Conservation (phyloP, 2,329 filamentous ascomycete genomes). For the Pseudocercospora cruenta region DNA sequence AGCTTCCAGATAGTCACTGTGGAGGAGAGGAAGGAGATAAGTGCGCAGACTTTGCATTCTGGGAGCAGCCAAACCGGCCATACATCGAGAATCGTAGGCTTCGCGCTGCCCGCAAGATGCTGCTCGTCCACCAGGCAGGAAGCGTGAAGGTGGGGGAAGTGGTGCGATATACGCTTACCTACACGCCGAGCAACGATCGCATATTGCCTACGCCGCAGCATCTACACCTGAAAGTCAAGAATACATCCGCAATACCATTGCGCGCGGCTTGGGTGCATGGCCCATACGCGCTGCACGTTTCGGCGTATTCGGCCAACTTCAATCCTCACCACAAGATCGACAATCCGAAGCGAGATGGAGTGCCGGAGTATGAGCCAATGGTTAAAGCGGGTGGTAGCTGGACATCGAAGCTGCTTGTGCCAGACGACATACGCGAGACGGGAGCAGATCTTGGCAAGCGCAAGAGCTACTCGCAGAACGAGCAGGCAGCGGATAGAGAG, state of each 20-base stretch:
- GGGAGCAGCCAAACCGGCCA: conserved; percentile 8
- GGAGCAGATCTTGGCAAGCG: conserved; percentile 49
- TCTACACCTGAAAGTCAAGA: conserved; percentile 85
- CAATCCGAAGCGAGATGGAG: conserved; percentile 60
- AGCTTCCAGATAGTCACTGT: conserved; percentile 5
- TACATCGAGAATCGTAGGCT: neutral
- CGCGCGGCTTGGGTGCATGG: conserved; percentile 96
- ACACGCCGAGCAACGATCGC: conserved; percentile 84
- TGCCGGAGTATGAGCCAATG: conserved; percentile 93
- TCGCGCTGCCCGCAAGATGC: conserved; percentile 59
- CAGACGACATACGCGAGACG: conserved; percentile 72
- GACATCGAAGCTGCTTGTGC: conserved; percentile 78
- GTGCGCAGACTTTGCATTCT: conserved; percentile 5
- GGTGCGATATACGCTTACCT: conserved; percentile 86
- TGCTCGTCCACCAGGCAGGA: conserved; percentile 87
- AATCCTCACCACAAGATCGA: conserved; percentile 79
- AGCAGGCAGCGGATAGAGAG: conserved; percentile 45
- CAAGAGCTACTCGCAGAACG: conserved; percentile 42
- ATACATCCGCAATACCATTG: conserved; percentile 85
- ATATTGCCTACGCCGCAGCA: conserved; percentile 83
- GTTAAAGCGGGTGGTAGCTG: conserved; percentile 91
- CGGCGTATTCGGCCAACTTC: conserved; percentile 82
- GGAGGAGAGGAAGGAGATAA: neutral
- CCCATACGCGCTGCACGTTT: conserved; percentile 86
- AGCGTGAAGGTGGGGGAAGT: conserved; percentile 94